Evolutionary conservation across 2,329 filamentous ascomycete genomes (phyloP), one percentile per base, ranked within the genome.

Genomic region (Lasiodiplodia gonubiensis): DNA sequence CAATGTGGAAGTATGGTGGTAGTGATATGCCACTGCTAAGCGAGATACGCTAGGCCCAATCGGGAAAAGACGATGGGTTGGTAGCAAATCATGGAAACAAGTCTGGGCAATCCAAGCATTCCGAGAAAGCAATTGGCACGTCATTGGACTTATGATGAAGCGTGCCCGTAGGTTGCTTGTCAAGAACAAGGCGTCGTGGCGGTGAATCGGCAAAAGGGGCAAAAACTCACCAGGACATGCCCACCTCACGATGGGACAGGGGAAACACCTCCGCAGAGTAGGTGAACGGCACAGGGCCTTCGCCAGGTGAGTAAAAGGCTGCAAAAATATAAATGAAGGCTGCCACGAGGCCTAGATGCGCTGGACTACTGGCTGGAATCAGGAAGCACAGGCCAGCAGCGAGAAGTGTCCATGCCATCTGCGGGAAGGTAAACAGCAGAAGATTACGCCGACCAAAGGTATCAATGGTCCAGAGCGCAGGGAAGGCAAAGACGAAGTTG

Each of bases 241-340:
- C 90, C 27, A 91, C 84, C 74, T 92, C 90, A 72, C 90, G 85
- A 74, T 92, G 89, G 1, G 88, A 89, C 0, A 91, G 83, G 0
- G 90, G 89, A 74, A 89, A 92, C 1, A 91, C 88, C 75, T 92
- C 90, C 51, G 89, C 88, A 5, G 84, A 86, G 78, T 91, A 91
- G 0, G 87, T 86, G 73, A 89, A 91, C 0, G 89, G 89, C 8
- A 91, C 89, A 4, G 86, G 81, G 1, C 81, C 81, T 73, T 82
- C 79, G 14, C 81, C 81, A 4, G 80, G 80, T 4, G 71, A 73
- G 66, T 76, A 77, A 35, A 76, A 78, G 21, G 81, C 83, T 1
- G 82, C 83, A 67, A 86, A 88, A 2, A 88, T 76, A 73, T 85
- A 88, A 25, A 88, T 78, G 72, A 88, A 88, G 46, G 88, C 75